These are phyloP conservation scores for Rosa multiflora DNA, from an alignment of 306 rosid species.

Conservation along the genomic window DNA sequence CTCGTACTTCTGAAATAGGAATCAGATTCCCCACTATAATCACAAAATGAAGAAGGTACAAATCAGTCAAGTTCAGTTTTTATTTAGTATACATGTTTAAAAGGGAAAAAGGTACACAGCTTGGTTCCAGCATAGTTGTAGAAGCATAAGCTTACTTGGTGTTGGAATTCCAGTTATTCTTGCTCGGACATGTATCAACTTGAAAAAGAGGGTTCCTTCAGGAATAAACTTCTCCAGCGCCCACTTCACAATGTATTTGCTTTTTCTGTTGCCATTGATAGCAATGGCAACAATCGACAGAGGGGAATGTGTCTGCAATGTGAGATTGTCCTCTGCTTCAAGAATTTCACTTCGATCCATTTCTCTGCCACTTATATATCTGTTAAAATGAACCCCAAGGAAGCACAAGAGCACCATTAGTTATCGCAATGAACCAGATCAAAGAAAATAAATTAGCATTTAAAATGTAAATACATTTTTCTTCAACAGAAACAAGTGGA, in stretches of 20 bases:
- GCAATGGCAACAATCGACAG: conserved; percentile 66
- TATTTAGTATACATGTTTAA: not conserved
- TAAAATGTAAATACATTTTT: not conserved
- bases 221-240: conserved; percentile 79
- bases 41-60: conserved; percentile 5
- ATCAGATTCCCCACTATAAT: conserved; percentile 71
- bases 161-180: conserved; percentile 71
- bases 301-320: conserved; percentile 32
- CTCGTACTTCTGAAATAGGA: conserved; percentile 64
- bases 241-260: conserved; percentile 76
- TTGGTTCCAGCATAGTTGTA: conserved; percentile 7
- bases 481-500: not conserved
- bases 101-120: not conserved
- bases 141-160: conserved; percentile 53
- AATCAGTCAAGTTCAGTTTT: not conserved
- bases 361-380: conserved; percentile 7
- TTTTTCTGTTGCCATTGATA: conserved; percentile 69
- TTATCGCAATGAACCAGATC: conserved; percentile 3
- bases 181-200: conserved; percentile 68
- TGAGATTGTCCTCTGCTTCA: conserved; percentile 23
- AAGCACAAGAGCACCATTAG: conserved; percentile 8
- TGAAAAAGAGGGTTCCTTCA: conserved; percentile 59
- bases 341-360: conserved; percentile 43
- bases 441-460: not conserved
- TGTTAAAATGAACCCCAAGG: conserved; percentile 15